Evolutionary conservation across 2,329 filamentous ascomycete genomes (phyloP).

Genomic region (Microcyclospora pomicola): DNA sequence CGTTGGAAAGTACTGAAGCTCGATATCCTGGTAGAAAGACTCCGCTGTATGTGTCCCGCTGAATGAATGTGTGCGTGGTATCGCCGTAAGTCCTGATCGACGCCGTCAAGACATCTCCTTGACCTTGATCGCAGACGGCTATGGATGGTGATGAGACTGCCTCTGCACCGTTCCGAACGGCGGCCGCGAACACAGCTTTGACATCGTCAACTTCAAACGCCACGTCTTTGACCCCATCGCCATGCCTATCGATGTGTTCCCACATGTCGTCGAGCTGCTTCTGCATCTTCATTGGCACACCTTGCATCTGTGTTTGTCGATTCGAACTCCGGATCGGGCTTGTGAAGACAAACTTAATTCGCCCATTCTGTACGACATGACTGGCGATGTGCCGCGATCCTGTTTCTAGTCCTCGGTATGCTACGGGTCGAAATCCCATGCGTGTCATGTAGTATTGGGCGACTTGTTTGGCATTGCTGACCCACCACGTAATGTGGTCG

Average conservation of each 20-base stretch:
- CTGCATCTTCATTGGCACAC: conserved; percentile 41
- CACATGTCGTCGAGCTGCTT: conserved; percentile 60
- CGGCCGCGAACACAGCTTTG: conserved; percentile 60
- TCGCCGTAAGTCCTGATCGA: conserved; percentile 87
- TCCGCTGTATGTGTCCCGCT: conserved; percentile 55
- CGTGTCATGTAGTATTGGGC: conserved; percentile 77
- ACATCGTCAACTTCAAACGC: conserved; percentile 90
- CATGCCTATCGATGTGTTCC: conserved; percentile 70
- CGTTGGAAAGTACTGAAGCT: conserved; percentile 24
- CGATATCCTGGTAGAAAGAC: conserved; percentile 75
- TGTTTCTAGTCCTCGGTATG: conserved; percentile 80
- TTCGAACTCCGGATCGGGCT: conserved; percentile 52
- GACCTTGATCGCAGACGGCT: conserved; percentile 32
- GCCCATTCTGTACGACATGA: conserved; percentile 66
- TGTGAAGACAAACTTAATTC: conserved; percentile 69
- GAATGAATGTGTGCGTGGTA: conserved; percentile 84
- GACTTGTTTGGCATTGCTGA: conserved; percentile 92
- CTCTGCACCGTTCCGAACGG: conserved; percentile 50
- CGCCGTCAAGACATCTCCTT: conserved; percentile 56
- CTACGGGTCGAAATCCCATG: conserved; percentile 72
- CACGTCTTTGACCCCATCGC: conserved; percentile 89
- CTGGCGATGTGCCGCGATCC: conserved; percentile 68
- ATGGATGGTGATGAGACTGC: conserved; percentile 48
- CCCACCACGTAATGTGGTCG: conserved; percentile 90
- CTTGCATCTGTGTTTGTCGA: conserved; percentile 8